Conservation (phyloP, 345 rosid genomes). For the Brassica rapa region DNA sequence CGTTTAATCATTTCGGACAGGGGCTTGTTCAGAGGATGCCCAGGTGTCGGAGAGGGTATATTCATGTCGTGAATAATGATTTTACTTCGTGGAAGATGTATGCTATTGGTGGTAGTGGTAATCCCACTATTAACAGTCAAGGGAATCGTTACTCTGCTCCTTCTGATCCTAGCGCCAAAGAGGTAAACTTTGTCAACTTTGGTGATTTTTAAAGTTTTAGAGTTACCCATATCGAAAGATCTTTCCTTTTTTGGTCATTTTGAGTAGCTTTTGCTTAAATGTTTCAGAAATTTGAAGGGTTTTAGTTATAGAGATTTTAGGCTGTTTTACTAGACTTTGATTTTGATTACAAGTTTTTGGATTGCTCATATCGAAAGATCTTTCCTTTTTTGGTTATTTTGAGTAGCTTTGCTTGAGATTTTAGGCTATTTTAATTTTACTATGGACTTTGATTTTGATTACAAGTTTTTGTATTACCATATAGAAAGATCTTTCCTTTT, state of each 20-base stretch:
- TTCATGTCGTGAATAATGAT: slow-evolving; percentile 85
- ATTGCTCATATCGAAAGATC: neutral
- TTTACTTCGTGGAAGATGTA: slow-evolving; percentile 85
- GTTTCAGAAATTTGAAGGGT: slow-evolving; percentile 16
- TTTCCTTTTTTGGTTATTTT: neutral
- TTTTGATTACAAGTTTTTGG: neutral
- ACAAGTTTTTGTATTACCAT: too few relatives aligned
- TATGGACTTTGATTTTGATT: too few relatives aligned
- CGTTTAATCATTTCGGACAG: slow-evolving; percentile 75
- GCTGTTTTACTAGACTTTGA: neutral
- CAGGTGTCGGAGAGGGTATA: slow-evolving; percentile 79
- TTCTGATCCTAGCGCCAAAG: slow-evolving; percentile 60
- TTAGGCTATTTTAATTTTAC: neutral
- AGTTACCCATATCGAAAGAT: neutral
- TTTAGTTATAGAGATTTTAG: slow-evolving; percentile 16
- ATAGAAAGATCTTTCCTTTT: too few relatives aligned
- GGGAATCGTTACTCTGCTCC: slow-evolving; percentile 91
- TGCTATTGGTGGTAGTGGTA: slow-evolving; percentile 90
- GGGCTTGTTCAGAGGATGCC: slow-evolving; percentile 92
- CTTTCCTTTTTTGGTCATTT: neutral
- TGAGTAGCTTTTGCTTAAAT: neutral
- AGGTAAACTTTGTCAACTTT: slow-evolving; percentile 41
- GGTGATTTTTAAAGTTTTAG: neutral
- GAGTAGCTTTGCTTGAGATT: neutral
- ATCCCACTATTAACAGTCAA: slow-evolving; percentile 85